Evolutionary conservation across 1,284 basidiomycete species (phyloP), one percentile per base, ranked within the genome.

Genomic region (Heimioporus punctisporus): DNA sequence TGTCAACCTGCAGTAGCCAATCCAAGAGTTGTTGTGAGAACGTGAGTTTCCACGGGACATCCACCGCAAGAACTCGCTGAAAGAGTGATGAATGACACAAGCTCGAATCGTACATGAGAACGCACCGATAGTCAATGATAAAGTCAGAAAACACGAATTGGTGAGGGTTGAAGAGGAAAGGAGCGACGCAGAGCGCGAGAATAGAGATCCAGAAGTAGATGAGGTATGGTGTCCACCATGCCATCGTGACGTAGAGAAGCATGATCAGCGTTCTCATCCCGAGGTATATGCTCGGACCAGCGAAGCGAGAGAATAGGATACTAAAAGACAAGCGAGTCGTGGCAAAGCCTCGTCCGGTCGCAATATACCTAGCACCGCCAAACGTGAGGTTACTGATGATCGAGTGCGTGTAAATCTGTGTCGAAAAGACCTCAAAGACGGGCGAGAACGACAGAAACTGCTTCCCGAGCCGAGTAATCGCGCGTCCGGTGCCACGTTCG

Each of bases 261-360:
- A 96, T 87, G 60, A 97, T 80, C 56, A 97, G 74, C 24, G 92
- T 95, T 63, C 95, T 82, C 84, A 97, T 92, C 64, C 95, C 95
- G 46, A 98, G 81, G 76, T 98, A 98, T 73, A 98, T 97, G 64
- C 92, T 95, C 7, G 95, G 95, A 7, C 95, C 95, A 43, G 95
- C 95, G 73, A 98, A 98, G 55, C 95, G 92, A 60, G 95, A 97
- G 77, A 95, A 96, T 23, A 97, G 77, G 62, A 95, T 95, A 69
- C 86, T 90, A 80, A 98, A 98, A 59, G 89, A 91, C 60, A 97
- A 93, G 54, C 95, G 84, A 23, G 93, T 92, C 9, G 95, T 97
- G 19, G 95, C 95, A 69, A 98, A 98, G 43, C 95, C 95, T 83
- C 95, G 92, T 55, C 95, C 95, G n/a, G 95, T 98, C n/a, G 95